Evolutionary conservation across 192 early-diverging fungal genomes (phyloP), one percentile per base, ranked within the genome.

Genomic region (Mortierella antarctica): DNA sequence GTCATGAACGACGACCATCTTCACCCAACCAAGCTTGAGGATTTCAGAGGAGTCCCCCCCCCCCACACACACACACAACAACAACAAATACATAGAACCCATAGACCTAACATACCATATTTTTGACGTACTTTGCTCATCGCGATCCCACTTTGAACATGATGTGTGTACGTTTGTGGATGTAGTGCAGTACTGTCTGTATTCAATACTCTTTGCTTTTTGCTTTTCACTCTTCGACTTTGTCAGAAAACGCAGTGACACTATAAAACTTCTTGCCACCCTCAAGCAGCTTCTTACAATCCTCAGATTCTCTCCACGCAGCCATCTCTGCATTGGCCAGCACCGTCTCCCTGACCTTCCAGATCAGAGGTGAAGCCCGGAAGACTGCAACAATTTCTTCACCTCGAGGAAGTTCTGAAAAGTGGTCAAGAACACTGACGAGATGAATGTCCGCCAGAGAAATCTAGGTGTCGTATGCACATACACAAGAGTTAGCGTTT

Each of bases 381-480:
- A 74, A 67, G 17, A 60, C 42, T 6, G 40, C 65, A 8, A 67
- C 20, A 18, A 74, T 52, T n/a, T 67, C 51, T 7, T 74, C 65
- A 0, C 73, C 73, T 2, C 65, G 31, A 13, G 73, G 73, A 10
- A 74, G 41, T 11, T 74, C 65, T n/a, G 57, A 18, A 39, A 74
- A 67, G 41, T 74, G 73, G 39, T 74, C 73, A 23, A 74, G 46
- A 4, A 65, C 47, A 21, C 65, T 55, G 49, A 67, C 51, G 13
- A 74, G 31, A 49, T 74, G 73, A 15, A 74, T 67, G 39, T 74
- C 73, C 1, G 73, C 73, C n/a, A 74, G 41, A 0, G 73, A 55
- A 21, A 71, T 18, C 69, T 71, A 49, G 6, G 20, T 40, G 10
- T 21, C 15, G 21, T 2, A n/a, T 20, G 4, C 5, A 4, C 14